Base-by-base conservation (phyloP, 805 yeast species). In the Clavispora vitiphila region DNA sequence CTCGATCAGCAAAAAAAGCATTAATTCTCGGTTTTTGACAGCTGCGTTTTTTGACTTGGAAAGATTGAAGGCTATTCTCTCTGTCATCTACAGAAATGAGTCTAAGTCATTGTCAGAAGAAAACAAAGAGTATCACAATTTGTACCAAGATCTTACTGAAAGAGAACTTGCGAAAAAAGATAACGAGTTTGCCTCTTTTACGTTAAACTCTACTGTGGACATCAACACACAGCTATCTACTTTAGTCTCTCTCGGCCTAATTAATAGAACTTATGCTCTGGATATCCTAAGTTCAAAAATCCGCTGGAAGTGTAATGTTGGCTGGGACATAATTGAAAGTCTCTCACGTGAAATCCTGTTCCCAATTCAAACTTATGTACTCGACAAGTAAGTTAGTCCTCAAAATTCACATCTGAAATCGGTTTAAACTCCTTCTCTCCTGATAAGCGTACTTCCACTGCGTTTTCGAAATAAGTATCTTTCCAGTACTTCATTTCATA, bases 21-120 rank as follows among this genome's bases (percentile, higher is more conserved):
- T 79, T 16, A 85, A 81, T 39, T 72, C 81, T 3, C 69, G 86
- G 27, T 70, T 82, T 44, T 63, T 85, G 32, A 78, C 82, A n/a
- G 85, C 96, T 0, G 78, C 82, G 22, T 64, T 78, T 24, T 89
- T 89, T 60, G 86, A 82, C 26, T 58, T 88, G 35, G 96, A 90
- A 57, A 71, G 97, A 43, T 56, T 87, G 57, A 62, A 86, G 44
- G 95, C 96, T 0, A 86, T 90, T 19, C 69, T 85, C 27, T 83
- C 83, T 34, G 81, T 95, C 0, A 78, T 89, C 11, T 78, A 77
- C 54, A 74, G 72, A 40, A 64, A 59, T 30, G 67, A 67, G 42
- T 54, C 69, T 7, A 44, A 51, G 25, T 53, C 65, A 10, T 56
- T 64, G 22, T 57, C 61, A 18, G 53, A 52, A 8, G 49, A 54